Evolutionary conservation across 2,329 filamentous ascomycete species (phyloP).

Genomic region (Sordariomycetes sp.): DNA sequence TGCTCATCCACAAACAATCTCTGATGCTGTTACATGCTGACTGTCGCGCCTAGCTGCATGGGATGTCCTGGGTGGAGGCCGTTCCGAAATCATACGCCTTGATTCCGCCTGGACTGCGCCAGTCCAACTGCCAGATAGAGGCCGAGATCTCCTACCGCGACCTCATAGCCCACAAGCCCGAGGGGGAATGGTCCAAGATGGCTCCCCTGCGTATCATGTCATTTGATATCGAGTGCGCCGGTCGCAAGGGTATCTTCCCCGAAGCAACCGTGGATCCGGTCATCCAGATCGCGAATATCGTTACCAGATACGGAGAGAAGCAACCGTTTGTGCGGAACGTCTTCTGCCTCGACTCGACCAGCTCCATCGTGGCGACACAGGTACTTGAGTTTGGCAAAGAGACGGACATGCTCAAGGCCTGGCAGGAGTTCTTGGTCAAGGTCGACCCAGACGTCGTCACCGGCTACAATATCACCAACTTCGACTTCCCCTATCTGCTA

Average conservation of each 20-base stretch:
- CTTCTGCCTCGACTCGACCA: slow-evolving; percentile 88
- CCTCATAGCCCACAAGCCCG: slow-evolving; percentile 75
- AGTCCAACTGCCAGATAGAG: slow-evolving; percentile 96
- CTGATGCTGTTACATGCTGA: slow-evolving; percentile 10
- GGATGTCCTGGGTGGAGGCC: slow-evolving; percentile 96
- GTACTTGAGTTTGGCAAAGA: slow-evolving; percentile 76
- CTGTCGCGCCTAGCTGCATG: slow-evolving; percentile 49
- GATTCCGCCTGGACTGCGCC: slow-evolving; percentile 52
- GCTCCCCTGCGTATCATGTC: slow-evolving; percentile 86
- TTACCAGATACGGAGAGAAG: slow-evolving; percentile 86
- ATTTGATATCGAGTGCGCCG: slow-evolving; percentile 98
- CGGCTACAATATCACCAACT: slow-evolving; percentile 97
- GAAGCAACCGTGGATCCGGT: slow-evolving; percentile 87
- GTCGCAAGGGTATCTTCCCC: slow-evolving; percentile 93
- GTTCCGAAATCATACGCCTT: slow-evolving; percentile 64
- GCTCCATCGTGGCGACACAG: slow-evolving; percentile 88
- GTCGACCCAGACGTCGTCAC: slow-evolving; percentile 97
- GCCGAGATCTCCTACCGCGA: slow-evolving; percentile 74
- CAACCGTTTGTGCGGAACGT: slow-evolving; percentile 96
- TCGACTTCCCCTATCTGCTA: slow-evolving; percentile 94
- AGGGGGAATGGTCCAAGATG: slow-evolving; percentile 97
- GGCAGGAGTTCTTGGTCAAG: slow-evolving; percentile 81
- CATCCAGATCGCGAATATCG: slow-evolving; percentile 95
- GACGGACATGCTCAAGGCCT: slow-evolving; percentile 81
- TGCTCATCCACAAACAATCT: background rate